Conservation (phyloP, 352 stramenopile species). For the Globisporangium nagaii region DNA sequence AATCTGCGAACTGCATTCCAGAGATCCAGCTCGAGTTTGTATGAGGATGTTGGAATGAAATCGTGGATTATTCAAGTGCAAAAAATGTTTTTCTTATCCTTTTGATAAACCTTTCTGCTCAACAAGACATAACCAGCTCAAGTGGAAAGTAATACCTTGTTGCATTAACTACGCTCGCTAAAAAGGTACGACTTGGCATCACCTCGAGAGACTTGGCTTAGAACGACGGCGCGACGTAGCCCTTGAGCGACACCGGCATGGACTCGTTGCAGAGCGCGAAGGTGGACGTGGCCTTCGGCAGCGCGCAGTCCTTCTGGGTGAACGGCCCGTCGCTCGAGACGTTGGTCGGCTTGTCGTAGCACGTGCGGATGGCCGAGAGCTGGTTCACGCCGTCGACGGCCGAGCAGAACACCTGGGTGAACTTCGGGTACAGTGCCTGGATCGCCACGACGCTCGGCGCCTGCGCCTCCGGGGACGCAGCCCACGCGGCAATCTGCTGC, state of each 20-base stretch:
- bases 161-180: too few relatives aligned
- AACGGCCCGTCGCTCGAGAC: not conserved
- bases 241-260: not conserved
- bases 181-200: too few relatives aligned
- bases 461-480: slow-evolving; percentile 16
- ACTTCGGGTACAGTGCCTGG: slow-evolving; percentile 43
- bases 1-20: too few relatives aligned
- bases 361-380: slow-evolving; percentile 62
- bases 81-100: too few relatives aligned
- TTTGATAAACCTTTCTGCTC: too few relatives aligned
- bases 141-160: too few relatives aligned
- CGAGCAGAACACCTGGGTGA: slow-evolving; percentile 64
- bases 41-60: too few relatives aligned
- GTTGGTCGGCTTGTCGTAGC: slow-evolving; percentile 33
- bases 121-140: too few relatives aligned
- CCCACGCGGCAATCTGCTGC: slow-evolving; percentile 46
- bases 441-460: slow-evolving; percentile 28
- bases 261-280: not conserved
- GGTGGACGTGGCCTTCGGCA: not conserved
- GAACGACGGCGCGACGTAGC: not conserved
- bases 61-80: too few relatives aligned
- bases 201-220: too few relatives aligned
- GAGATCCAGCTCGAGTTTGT: too few relatives aligned
- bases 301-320: slow-evolving; percentile 2
- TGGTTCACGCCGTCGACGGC: slow-evolving; percentile 44